Percentiles rank a stretch among this genome's conserved stretches.
Evolutionary conservation across 805 yeast species (phyloP).

Genomic region (Monosporozyma siamensis): DNA sequence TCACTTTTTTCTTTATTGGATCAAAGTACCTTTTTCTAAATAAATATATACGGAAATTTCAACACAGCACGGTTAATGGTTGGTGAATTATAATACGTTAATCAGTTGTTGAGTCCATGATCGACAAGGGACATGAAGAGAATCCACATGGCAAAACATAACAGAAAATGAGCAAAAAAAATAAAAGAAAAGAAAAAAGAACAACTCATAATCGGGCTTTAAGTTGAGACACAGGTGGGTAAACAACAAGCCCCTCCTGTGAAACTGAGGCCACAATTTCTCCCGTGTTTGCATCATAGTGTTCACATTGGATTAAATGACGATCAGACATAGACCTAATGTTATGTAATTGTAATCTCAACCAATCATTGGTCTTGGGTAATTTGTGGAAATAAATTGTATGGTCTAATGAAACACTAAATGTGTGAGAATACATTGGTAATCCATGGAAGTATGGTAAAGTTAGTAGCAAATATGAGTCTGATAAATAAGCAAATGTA

Average conservation of each 20-base stretch:
- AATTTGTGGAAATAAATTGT: slow-evolving; percentile 52
- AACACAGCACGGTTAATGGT: too few species aligned
- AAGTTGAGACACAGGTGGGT: slow-evolving; percentile 13
- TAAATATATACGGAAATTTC: background rate
- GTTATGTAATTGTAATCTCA: slow-evolving; percentile 40
- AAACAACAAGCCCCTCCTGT: slow-evolving; percentile 51
- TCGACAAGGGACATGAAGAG: too few species aligned
- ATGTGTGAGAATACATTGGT: slow-evolving; percentile 37
- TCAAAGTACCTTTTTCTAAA: too few species aligned
- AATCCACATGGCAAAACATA: too few species aligned
- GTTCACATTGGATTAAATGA: slow-evolving; percentile 48
- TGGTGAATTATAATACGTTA: background rate
- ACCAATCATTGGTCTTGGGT: slow-evolving; percentile 40
- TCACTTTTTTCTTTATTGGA: too few species aligned
- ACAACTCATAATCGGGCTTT: slow-evolving; percentile 7
- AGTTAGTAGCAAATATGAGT: slow-evolving; percentile 44
- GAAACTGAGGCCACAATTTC: slow-evolving; percentile 48
- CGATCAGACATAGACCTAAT: slow-evolving; percentile 44
- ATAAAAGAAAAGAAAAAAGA: background rate
- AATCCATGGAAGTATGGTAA: slow-evolving; percentile 43
- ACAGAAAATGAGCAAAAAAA: background rate
- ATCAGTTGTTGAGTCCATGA: background rate
- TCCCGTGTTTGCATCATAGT: slow-evolving; percentile 39
- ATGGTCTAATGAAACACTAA: slow-evolving; percentile 59
- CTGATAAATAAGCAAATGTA: slow-evolving; percentile 52